Base-by-base conservation (phyloP, 768 basidiomycete species). In the Leucocoprinus leucothites region DNA sequence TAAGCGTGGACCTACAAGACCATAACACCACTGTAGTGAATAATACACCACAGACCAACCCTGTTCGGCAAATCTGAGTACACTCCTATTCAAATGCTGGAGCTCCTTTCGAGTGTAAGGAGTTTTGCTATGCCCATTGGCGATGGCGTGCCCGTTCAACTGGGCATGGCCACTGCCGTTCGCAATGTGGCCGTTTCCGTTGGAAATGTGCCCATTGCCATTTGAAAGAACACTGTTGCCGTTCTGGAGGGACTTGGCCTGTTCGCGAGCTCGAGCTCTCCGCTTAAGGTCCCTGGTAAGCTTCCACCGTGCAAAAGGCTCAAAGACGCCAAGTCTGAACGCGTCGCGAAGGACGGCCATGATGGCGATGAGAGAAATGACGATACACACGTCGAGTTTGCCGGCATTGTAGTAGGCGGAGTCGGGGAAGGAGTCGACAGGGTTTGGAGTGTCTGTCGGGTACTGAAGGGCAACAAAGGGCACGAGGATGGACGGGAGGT, bases 61-160 rank as follows among this genome's bases (percentile, higher is more conserved):
- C 71, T 99, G 97, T 69, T 99, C 97, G 2, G 93, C 91, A 65
- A 98, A 98, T 62, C 97, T 78, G 43, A 90, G 67, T 40, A 94
- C 85, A 58, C 83, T 86, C 64, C 87, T 78, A 57, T 87, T 82
- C 56, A 90, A 74, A 61, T 76, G 80, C 50, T 77, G 82, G 18
- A 79, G 72, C 62, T 90, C 84, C 60, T 74, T 80, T 42, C 53
- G 57, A 2, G 67, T 63, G 46, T 48, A 47, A 9, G n/a, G 38
- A 31, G 53, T 28, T 58, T 74, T 73, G 13, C 61, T 56, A 18
- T 62, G 56, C 24, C 57, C 63, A 42, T 60, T 65, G 22, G 57
- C 49, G 14, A 34, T 44, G 40, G 62, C 44, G 21, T 53, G 52
- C 11, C 69, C 64, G 34, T 70, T 53, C 38, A 63, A 55, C 5